Evolutionary conservation across 2,329 filamentous ascomycete genomes (phyloP), one percentile per base, ranked within the genome.

Genomic region (Chaetomium olivaceum): DNA sequence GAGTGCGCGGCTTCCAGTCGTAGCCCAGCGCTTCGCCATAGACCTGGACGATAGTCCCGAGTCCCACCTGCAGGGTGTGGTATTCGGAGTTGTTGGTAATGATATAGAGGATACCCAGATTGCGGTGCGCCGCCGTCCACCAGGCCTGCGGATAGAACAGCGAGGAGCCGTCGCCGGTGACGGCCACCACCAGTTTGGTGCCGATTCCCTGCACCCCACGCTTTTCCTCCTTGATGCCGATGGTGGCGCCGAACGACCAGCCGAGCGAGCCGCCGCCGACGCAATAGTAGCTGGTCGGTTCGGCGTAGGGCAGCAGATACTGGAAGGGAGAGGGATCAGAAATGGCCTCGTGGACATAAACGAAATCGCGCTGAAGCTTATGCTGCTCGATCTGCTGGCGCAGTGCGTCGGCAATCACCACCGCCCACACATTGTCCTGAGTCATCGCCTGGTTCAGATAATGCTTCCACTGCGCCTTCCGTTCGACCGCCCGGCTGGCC

Each of bases 71-170:
- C 46, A 50, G 46, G 46, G 46, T 50, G 46, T 50, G 46, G 19
- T 50, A 50, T 50, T 50, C 46, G 46, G 46, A 50, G 46, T 50
- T 50, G 46, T 50, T 50, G 46, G 46, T 50, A 50, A 50, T 50
- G 46, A 50, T 50, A 23, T 50, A 50, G 16, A 50, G 46, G 46
- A 50, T 50, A n/a, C 46, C 46, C 46, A 50, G 46, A 23, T 50
- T 50, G 14, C 46, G 46, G 46, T 50, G 46, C 46, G 46, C 46
- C 46, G 46, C 46, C 46, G 46, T 50, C 46, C 46, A 50, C 46
- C 46, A 50, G 46, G 46, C 46, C 46, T 50, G 46, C 46, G 46
- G 46, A 50, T 50, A 50, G 46, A 50, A 50, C 46, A 50, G 46
- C 46, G 46, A 50, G 46, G 46, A 50, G 46, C 46, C 46, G 46